A percentile compares a stretch with the other conserved stretches of the same genome.
Conservation (phyloP, 2,329 filamentous ascomycete species). For the Peltaster fructicola region DNA sequence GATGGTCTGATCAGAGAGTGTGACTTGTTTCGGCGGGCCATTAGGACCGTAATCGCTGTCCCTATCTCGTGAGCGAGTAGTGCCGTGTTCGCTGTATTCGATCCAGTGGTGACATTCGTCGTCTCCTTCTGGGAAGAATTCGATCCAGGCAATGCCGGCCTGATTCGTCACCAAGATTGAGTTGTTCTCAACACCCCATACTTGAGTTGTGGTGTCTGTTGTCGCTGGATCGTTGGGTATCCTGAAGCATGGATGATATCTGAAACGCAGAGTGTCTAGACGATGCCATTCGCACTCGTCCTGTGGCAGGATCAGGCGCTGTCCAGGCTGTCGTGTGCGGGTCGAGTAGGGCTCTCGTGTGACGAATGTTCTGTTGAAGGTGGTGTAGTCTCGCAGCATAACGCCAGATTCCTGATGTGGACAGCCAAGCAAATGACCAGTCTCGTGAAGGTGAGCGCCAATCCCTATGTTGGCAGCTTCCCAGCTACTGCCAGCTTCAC, state of each 20-base stretch:
- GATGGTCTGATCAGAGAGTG: conserved; percentile 57
- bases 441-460: conserved; percentile 80
- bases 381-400: conserved; percentile 79
- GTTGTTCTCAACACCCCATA: conserved; percentile 66
- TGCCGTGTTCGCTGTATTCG: conserved; percentile 63
- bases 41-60: conserved; percentile 40
- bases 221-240: conserved; percentile 55
- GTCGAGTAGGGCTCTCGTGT: conserved; percentile 72
- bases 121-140: conserved; percentile 67
- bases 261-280: conserved; percentile 73
- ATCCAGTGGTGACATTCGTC: conserved; percentile 65
- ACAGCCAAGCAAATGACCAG: conserved; percentile 76
- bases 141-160: conserved; percentile 69
- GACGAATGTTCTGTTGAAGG: conserved; percentile 67
- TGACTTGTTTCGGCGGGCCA: conserved; percentile 50
- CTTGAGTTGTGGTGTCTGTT: conserved; percentile 59
- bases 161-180: conserved; percentile 60
- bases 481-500: conserved; percentile 80
- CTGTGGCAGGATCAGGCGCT: conserved; percentile 49
- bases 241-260: conserved; percentile 76
- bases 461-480: conserved; percentile 91
- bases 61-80: too few relatives aligned
- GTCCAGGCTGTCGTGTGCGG: conserved; percentile 64
- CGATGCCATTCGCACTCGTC: conserved; percentile 90
- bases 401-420: conserved; percentile 80